Evolutionary conservation across 2,329 filamentous ascomycete species (phyloP).

Genomic region (Cytospora schulzeri): DNA sequence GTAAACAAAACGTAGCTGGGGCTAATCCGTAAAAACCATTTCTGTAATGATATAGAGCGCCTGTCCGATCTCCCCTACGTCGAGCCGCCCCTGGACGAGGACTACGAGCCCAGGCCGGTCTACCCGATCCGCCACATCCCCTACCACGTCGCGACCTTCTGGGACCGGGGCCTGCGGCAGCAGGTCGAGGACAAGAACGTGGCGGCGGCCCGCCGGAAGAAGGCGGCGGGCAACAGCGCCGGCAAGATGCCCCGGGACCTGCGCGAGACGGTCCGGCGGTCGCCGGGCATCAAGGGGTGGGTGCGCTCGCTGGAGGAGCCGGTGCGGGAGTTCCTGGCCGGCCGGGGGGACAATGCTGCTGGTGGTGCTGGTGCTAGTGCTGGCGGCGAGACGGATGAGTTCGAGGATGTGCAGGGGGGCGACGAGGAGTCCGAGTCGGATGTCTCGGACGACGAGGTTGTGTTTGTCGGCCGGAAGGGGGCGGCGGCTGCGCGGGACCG

Average conservation of each 20-base stretch:
- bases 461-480: conserved; percentile 77
- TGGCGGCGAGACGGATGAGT: conserved; percentile 36
- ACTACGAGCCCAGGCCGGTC: conserved; percentile 83
- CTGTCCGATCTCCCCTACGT: conserved; percentile 85
- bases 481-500: conserved; percentile 51
- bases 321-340: conserved; percentile 73
- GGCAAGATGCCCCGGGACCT: conserved; percentile 75
- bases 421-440: conserved; percentile 31
- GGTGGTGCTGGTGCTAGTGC: conserved; percentile 20
- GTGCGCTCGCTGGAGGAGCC: conserved; percentile 84
- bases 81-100: conserved; percentile 76
- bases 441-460: conserved; percentile 76
- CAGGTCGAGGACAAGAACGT: conserved; percentile 51
- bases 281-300: conserved; percentile 75
- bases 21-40: background rate
- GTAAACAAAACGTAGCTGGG: background rate
- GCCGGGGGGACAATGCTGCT: conserved; percentile 45
- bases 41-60: conserved; percentile 62
- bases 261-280: conserved; percentile 76
- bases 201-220: conserved; percentile 44
- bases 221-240: conserved; percentile 44
- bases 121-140: conserved; percentile 78
- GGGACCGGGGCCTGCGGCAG: conserved; percentile 65
- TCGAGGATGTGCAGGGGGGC: conserved; percentile 41
- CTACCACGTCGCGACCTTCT: conserved; percentile 85